Base-by-base conservation (phyloP, 2,329 filamentous ascomycete species). In the Alternaria sp. region DNA sequence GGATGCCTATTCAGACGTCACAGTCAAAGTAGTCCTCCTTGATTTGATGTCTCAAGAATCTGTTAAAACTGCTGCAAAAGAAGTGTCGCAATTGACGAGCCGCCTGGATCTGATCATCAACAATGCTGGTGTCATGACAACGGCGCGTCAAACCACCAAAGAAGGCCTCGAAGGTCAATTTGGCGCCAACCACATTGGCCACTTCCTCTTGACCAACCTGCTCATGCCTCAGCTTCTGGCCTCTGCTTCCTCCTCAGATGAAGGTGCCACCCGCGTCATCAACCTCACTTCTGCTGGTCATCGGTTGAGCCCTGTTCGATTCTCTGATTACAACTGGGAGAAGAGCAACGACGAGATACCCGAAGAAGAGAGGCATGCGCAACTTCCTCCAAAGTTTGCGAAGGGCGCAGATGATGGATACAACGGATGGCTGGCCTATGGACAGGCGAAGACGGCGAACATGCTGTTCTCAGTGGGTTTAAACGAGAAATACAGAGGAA, bases 91-190 rank as follows among this genome's bases (percentile, higher is more conserved):
- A 17, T 59, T 76, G 1, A 65, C 73, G 6, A 71, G 77, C 17
- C 68, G 55, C n/a, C 71, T 85, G 11, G 81, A 85, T 61, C 68
- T 84, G 17, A 74, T 84, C n/a, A 80, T 83, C 63, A 77, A 80
- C 67, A 84, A 84, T 55, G 83, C 83, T 1, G 83, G 79, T 25
- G 65, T 83, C 47, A 80, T 77, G 74, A 73, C 73, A 2, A 66
- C 59, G 7, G 68, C 55, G 17, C 67, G 61, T 3, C 73, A 69
- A 9, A 65, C 70, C 0, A 84, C 83, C 0, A 67, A 71, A 25
- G 82, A 85, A 47, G 81, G 80, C n/a, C 82, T 83, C 60, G 83
- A 85, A 69, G 75, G 80, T 8, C 82, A 85, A 58, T 82, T 85
- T 52, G 84, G 81, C 21, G 80, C 77, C 5, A 84, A 85, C 61